Evolutionary conservation across 2,329 filamentous ascomycete species (phyloP).

Genomic region (Tolypocladium capitatum): DNA sequence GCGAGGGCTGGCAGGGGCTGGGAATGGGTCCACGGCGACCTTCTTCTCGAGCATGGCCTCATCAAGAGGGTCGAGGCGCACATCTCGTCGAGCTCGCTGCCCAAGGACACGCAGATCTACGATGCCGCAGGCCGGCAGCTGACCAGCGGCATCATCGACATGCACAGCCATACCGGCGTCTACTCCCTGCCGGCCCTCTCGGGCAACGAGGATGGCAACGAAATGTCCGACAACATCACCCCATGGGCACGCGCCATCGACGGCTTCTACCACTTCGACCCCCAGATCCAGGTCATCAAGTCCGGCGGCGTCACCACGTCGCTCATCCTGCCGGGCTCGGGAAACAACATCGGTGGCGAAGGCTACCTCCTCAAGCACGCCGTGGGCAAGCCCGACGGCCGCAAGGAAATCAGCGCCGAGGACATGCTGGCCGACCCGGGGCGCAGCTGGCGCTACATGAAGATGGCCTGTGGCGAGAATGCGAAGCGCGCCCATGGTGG

Average conservation of each 20-base stretch:
- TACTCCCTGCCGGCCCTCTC: slow-evolving; percentile 39
- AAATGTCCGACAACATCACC: slow-evolving; percentile 49
- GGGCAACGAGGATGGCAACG: slow-evolving; percentile 48
- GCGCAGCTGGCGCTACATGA: slow-evolving; percentile 55
- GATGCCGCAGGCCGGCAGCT: slow-evolving; percentile 47
- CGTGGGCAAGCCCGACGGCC: slow-evolving; percentile 44
- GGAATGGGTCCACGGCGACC: slow-evolving; percentile 45
- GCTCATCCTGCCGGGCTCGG: slow-evolving; percentile 52
- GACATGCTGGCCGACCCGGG: slow-evolving; percentile 56
- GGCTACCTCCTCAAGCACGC: slow-evolving; percentile 57
- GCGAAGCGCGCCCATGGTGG: slow-evolving; percentile 48
- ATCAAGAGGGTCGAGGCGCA: slow-evolving; percentile 38
- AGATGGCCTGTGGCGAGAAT: slow-evolving; percentile 66
- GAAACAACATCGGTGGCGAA: slow-evolving; percentile 63
- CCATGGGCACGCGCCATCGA: slow-evolving; percentile 57
- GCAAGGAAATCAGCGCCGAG: slow-evolving; percentile 47
- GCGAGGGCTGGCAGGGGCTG: slow-evolving; percentile 45
- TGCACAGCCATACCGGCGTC: slow-evolving; percentile 56
- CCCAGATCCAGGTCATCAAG: slow-evolving; percentile 55
- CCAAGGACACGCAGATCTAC: slow-evolving; percentile 35
- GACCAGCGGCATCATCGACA: slow-evolving; percentile 56
- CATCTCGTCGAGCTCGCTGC: slow-evolving; percentile 28
- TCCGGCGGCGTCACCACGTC: slow-evolving; percentile 60
- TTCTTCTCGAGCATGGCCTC: slow-evolving; percentile 47
- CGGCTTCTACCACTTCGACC: slow-evolving; percentile 48